Evolutionary conservation across 208 protist genomes (phyloP).

Genomic region (Sergeia podlipaevii): DNA sequence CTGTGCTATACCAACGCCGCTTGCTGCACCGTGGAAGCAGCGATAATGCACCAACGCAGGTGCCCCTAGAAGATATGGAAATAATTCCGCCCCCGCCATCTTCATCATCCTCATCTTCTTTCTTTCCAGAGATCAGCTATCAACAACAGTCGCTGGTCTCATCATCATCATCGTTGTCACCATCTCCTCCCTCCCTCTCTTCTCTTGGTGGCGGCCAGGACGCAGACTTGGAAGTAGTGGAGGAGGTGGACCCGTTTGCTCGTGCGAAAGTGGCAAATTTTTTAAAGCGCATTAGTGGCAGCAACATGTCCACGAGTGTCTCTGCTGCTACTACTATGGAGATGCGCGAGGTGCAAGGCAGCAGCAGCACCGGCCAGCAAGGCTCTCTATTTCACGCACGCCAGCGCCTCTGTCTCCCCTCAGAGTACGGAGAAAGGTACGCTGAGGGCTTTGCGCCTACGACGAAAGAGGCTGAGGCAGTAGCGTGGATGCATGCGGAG

Average conservation of each 20-base stretch:
- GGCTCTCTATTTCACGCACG: constrained; percentile 51
- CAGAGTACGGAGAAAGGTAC: constrained; percentile 59
- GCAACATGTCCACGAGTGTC: neutral
- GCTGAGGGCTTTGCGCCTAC: constrained; percentile 74
- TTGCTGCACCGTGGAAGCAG: no score
- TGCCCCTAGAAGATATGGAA: no score
- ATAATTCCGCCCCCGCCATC: no score
- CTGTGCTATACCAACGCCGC: no score
- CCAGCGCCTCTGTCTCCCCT: constrained; percentile 61
- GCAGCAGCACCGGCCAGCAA: neutral
- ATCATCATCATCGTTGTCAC: no score
- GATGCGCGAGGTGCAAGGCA: constrained; percentile 57
- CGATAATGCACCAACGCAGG: no score
- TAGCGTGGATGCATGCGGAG: constrained; percentile 84
- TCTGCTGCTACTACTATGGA: constrained; percentile 10
- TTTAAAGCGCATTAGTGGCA: constrained; percentile 20
- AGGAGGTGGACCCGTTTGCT: constrained; percentile 58
- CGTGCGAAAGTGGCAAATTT: constrained; percentile 75
- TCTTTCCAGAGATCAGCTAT: no score
- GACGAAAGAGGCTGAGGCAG: constrained; percentile 65
- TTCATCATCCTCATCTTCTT: no score
- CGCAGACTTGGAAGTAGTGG: constrained; percentile 31
- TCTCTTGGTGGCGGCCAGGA: neutral
- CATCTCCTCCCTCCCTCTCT: no score
- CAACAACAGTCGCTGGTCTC: no score